Percentiles rank a stretch among this genome's conserved stretches.
phyloP scores from a whole-genome alignment of 2,329 filamentous ascomycete genomes.

The Ophiobolus disseminans region DNA sequence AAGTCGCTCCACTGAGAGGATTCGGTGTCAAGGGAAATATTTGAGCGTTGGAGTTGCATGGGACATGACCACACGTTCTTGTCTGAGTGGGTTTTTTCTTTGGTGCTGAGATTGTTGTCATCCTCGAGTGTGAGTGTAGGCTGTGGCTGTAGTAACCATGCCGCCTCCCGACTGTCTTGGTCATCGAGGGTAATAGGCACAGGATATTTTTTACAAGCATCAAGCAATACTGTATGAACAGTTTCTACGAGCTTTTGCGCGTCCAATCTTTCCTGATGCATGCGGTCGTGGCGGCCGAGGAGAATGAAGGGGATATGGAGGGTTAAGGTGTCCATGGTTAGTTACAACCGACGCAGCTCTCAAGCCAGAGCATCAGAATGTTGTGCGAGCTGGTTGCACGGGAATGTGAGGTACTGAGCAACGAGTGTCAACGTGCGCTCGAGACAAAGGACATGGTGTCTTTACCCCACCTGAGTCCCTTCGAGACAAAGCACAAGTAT shows the following conservation, averaged over 20 bases:
- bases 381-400: too few relatives aligned
- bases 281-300: conserved; percentile 5
- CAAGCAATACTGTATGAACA: background rate
- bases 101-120: conserved; percentile 1
- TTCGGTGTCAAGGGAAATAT: background rate
- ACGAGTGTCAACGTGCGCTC: too few relatives aligned
- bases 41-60: conserved; percentile 1
- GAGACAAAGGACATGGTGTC: background rate
- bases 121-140: conserved; percentile 2
- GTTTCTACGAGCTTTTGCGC: background rate
- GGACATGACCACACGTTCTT: conserved; percentile 2
- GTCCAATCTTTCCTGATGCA: background rate
- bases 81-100: background rate
- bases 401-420: too few relatives aligned
- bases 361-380: too few relatives aligned
- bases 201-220: background rate
- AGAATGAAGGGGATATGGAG: conserved; percentile 16
- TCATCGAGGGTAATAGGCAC: conserved; percentile 3
- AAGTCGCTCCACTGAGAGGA: background rate
- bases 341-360: too few relatives aligned
- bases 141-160: conserved; percentile 8
- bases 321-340: conserved; percentile 3
- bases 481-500: background rate
- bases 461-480: too few relatives aligned
- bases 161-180: background rate